These are phyloP conservation scores for Mortierella sp. DNA, from an alignment of 371 early-diverging fungal genomes.

Conservation along the genomic window DNA sequence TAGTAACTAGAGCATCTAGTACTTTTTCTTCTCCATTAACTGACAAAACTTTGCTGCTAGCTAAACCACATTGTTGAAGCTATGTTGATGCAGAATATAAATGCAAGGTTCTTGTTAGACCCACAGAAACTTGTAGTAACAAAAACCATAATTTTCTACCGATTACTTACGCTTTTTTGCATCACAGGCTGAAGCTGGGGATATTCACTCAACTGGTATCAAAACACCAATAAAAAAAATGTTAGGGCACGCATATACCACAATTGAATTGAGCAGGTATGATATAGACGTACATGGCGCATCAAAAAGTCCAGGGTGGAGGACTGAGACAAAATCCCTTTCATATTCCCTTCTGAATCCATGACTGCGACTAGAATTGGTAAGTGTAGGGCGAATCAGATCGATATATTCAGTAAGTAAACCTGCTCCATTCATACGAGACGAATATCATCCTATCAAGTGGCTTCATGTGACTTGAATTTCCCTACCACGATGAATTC, in stretches of 20 bases:
- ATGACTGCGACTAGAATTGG: conserved; percentile 52
- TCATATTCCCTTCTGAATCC: conserved; percentile 43
- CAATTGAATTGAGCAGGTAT: not conserved
- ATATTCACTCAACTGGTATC: conserved; percentile 51
- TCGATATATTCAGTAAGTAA: too few species aligned
- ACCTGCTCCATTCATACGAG: too few species aligned
- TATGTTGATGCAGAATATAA: not conserved
- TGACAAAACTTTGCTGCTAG: conserved; percentile 64
- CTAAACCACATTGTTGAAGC: conserved; percentile 32
- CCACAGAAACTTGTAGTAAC: not conserved
- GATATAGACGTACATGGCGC: conserved; percentile 42
- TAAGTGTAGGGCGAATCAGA: not conserved
- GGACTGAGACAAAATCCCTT: conserved; percentile 88
- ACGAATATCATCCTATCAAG: too few species aligned
- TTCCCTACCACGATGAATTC: conserved; percentile 76
- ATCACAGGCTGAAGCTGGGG: conserved; percentile 52
- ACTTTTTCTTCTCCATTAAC: conserved; percentile 59
- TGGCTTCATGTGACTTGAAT: too few species aligned
- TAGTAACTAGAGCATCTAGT: conserved; percentile 67
- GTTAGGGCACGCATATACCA: not conserved
- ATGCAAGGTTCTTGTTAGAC: not conserved
- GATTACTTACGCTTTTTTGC: conserved; percentile 41
- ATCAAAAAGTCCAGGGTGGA: conserved; percentile 73
- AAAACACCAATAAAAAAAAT: not conserved
- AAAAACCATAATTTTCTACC: not conserved